A percentile compares a stretch with the other conserved stretches of the same genome.
Evolutionary conservation across 2,329 filamentous ascomycete genomes (phyloP).

Genomic region (Pestalotiopsis sp.): DNA sequence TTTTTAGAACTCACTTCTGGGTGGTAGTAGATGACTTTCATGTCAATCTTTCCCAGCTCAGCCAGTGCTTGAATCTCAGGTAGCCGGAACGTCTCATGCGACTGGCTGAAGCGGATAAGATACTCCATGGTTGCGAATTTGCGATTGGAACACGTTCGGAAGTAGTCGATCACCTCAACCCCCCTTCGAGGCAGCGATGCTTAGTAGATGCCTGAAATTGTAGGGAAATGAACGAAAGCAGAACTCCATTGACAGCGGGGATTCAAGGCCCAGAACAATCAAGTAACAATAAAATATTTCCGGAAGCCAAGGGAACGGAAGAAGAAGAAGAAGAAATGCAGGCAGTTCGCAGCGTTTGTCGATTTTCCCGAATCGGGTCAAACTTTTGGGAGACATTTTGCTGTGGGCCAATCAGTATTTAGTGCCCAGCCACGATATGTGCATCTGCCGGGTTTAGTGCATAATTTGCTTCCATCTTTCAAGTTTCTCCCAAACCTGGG

Average conservation of each 20-base stretch:
- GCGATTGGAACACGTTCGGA: not conserved
- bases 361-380: constrained; percentile 4
- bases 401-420: constrained; percentile 7
- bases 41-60: constrained; percentile 63
- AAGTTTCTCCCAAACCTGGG: not conserved
- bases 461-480: not conserved
- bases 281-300: not conserved
- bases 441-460: constrained; percentile 1
- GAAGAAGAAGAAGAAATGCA: not conserved
- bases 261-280: not conserved
- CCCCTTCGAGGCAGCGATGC: not conserved
- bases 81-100: constrained; percentile 86
- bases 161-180: not conserved
- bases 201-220: not conserved
- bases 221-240: not conserved
- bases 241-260: not conserved
- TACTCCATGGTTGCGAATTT: constrained; percentile 62
- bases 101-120: constrained; percentile 86
- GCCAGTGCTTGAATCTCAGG: constrained; percentile 85
- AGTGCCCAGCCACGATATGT: not conserved
- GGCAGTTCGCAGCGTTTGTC: not conserved
- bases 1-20: constrained; percentile 61
- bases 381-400: not conserved
- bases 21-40: constrained; percentile 77
- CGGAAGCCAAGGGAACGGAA: not conserved